A percentile compares a stretch with the other conserved stretches of the same genome.
phyloP scores from a whole-genome alignment of 768 basidiomycete genomes.

The Kwoniella botswanensis region DNA sequence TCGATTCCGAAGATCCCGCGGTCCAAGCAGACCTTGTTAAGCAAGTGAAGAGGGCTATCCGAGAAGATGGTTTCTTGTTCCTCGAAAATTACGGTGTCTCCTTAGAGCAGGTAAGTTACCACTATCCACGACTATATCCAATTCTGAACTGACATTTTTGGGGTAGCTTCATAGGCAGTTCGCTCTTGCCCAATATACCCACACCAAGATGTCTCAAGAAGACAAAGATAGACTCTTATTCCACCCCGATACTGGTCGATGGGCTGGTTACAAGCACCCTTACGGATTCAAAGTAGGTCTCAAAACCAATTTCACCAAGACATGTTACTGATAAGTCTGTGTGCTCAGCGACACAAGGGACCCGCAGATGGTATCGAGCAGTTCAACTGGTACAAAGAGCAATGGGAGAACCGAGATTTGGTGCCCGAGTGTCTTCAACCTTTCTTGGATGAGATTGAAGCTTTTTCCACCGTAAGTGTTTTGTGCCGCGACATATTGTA shows the following conservation, averaged over 20 bases:
- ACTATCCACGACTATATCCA: not conserved
- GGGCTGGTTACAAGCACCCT: slow-evolving; percentile 47
- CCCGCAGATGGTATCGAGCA: slow-evolving; percentile 33
- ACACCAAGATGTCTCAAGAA: slow-evolving; percentile 37
- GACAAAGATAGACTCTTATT: slow-evolving; percentile 41
- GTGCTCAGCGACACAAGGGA: slow-evolving; percentile 4
- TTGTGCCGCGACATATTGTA: not conserved
- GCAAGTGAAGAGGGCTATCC: slow-evolving; percentile 30
- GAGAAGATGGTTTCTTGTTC: slow-evolving; percentile 46
- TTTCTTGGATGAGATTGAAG: slow-evolving; percentile 41
- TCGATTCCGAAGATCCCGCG: slow-evolving; percentile 39
- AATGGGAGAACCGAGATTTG: slow-evolving; percentile 22
- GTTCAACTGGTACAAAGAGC: slow-evolving; percentile 39
- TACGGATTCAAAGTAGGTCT: slow-evolving; percentile 39
- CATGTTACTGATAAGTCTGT: not conserved
- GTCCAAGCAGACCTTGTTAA: slow-evolving; percentile 31
- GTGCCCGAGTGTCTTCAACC: slow-evolving; percentile 35
- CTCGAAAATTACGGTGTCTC: slow-evolving; percentile 43
- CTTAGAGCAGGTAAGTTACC: slow-evolving; percentile 32
- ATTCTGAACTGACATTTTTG: not conserved
- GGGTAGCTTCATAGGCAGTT: slow-evolving; percentile 44
- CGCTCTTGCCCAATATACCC: slow-evolving; percentile 37
- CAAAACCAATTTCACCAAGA: not conserved
- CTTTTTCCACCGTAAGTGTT: slow-evolving; percentile 21
- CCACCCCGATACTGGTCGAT: slow-evolving; percentile 37